These are phyloP conservation scores for Talaromyces islandicus DNA, from an alignment of 2,329 filamentous ascomycete species.

Conservation along the genomic window DNA sequence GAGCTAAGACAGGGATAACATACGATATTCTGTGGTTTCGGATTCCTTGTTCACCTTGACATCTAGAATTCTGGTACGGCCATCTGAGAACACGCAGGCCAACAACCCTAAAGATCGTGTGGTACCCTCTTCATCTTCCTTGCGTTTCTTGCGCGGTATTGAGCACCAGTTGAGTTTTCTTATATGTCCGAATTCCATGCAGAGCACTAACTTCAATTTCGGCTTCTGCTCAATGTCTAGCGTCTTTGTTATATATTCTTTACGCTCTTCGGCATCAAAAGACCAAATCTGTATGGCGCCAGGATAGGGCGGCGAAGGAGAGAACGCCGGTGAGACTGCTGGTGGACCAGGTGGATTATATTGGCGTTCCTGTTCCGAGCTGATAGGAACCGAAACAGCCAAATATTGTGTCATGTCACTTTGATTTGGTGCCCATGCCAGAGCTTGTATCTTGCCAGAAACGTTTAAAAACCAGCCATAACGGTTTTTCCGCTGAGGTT, in stretches of 20 bases:
- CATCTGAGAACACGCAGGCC: slow-evolving; percentile 55
- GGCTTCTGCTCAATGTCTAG: slow-evolving; percentile 42
- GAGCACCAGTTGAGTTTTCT: slow-evolving; percentile 54
- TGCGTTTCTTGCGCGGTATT: slow-evolving; percentile 27
- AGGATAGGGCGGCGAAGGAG: slow-evolving; percentile 42
- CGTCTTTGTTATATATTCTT: slow-evolving; percentile 25
- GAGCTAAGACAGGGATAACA: slow-evolving; percentile 9
- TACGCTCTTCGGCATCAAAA: slow-evolving; percentile 35
- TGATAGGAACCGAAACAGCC: slow-evolving; percentile 41
- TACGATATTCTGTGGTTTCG: slow-evolving; percentile 27
- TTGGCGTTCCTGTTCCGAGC: slow-evolving; percentile 29
- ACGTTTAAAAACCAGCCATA: slow-evolving; percentile 53
- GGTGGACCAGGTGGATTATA: slow-evolving; percentile 23
- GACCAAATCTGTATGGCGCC: slow-evolving; percentile 55
- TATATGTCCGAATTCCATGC: slow-evolving; percentile 52
- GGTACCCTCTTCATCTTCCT: slow-evolving; percentile 23
- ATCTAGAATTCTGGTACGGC: slow-evolving; percentile 49
- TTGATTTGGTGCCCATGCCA: slow-evolving; percentile 43
- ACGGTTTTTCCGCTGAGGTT: slow-evolving; percentile 20
- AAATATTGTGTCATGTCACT: slow-evolving; percentile 50
- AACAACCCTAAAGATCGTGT: slow-evolving; percentile 45
- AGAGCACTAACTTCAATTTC: slow-evolving; percentile 45
- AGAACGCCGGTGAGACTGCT: slow-evolving; percentile 44
- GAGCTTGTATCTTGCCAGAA: slow-evolving; percentile 47
- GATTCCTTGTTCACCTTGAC: slow-evolving; percentile 31